Percentiles rank a stretch among this genome's conserved stretches.
Conservation (phyloP, 2,329 filamentous ascomycete species). For the Colletotrichum sp. region DNA sequence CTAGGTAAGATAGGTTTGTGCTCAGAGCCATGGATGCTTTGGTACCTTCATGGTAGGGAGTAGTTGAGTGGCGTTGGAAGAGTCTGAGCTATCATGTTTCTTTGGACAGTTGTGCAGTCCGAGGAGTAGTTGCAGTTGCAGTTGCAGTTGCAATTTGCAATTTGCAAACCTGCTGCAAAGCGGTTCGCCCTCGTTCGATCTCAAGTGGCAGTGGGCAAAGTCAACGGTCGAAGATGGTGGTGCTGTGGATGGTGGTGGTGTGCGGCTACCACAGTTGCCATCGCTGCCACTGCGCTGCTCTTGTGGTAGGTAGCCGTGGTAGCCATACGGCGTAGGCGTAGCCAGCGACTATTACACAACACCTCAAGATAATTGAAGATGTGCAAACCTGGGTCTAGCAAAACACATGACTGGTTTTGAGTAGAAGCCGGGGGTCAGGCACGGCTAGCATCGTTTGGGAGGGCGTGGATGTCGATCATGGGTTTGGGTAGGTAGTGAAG, state of each 20-base stretch:
- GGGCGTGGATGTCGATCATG: slow-evolving; percentile 17
- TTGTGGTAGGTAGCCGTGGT: background rate
- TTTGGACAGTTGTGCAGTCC: background rate
- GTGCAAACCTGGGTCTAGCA: background rate
- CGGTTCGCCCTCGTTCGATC: background rate
- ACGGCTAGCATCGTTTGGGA: slow-evolving; percentile 4
- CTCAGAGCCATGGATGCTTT: background rate
- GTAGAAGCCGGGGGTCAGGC: slow-evolving; percentile 7
- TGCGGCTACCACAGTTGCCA: background rate
- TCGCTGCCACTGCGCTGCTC: background rate
- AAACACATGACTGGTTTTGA: slow-evolving; percentile 10
- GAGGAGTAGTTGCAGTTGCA: background rate
- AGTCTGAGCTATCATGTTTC: background rate
- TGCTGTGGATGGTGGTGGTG: background rate
- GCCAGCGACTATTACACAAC: background rate
- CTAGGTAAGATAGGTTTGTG: background rate
- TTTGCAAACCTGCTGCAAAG: background rate
- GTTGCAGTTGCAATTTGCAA: background rate
- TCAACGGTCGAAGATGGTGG: background rate
- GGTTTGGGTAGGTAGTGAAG: slow-evolving; percentile 9
- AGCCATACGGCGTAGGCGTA: background rate
- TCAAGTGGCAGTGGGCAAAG: background rate
- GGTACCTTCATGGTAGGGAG: background rate
- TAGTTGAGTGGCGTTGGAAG: background rate
- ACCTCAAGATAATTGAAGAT: background rate